phyloP scores from a whole-genome alignment of 2,329 filamentous ascomycete genomes.

The Orbilia quercus region DNA sequence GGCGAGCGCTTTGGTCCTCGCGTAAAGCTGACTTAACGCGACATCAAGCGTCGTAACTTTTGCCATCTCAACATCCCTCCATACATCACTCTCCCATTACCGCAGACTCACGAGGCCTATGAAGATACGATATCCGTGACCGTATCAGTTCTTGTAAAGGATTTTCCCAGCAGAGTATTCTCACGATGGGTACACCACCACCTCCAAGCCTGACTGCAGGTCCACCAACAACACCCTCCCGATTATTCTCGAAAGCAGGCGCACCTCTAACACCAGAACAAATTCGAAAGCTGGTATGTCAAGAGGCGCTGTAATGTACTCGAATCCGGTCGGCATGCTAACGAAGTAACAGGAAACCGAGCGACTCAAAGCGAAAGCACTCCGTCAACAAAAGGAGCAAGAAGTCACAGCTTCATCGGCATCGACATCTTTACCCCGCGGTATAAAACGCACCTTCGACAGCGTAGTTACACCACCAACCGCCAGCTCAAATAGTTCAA shows the following conservation, averaged over 20 bases:
- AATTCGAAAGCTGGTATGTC: constrained; percentile 43
- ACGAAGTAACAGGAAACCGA: constrained; percentile 76
- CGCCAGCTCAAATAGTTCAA: constrained; percentile 77
- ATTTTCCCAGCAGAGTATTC: background rate
- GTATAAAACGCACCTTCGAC: constrained; percentile 78
- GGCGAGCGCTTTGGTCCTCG: constrained; percentile 5
- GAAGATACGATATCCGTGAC: background rate
- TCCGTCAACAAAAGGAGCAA: constrained; percentile 76
- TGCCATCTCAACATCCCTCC: background rate
- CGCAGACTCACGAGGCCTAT: background rate
- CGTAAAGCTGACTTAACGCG: constrained; percentile 41
- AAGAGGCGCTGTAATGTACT: background rate
- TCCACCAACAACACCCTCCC: constrained; percentile 40
- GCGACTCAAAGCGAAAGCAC: constrained; percentile 86
- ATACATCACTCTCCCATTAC: background rate
- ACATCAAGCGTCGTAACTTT: background rate
- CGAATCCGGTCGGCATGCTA: background rate
- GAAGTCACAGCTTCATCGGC: constrained; percentile 68
- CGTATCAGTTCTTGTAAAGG: background rate
- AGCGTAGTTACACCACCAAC: constrained; percentile 71
- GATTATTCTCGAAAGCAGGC: constrained; percentile 36
- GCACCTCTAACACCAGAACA: constrained; percentile 47
- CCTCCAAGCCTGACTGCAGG: constrained; percentile 37
- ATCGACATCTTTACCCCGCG: constrained; percentile 68
- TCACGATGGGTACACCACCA: constrained; percentile 39